Base-by-base conservation (phyloP, 1,284 basidiomycete genomes). In the Xanthoconium separans region DNA sequence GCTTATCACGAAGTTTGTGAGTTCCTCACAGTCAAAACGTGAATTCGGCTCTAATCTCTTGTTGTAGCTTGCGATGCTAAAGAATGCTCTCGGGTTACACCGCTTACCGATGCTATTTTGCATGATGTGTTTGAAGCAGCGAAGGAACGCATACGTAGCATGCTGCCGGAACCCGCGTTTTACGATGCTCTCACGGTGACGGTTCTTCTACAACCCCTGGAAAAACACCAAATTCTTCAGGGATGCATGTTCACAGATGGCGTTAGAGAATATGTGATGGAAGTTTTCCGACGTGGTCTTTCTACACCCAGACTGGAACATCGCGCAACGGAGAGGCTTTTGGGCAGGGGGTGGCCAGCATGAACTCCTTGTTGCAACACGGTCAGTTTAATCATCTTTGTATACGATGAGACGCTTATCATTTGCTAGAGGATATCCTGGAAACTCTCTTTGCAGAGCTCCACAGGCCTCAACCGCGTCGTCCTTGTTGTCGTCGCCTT, bases 1-100 rank as follows among this genome's bases (percentile, higher is more conserved):
- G 65, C 63, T 4, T 67, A 64, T 47, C 62, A 61, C 9, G 66
- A 69, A 43, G 61, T 54, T 24, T 55, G 65, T 66, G 29, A 51
- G 65, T 44, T 6, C 20, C 20, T 12, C 31, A 8, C 22, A 27
- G 18, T 5, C 0, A 20, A n/a, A 13, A 42, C 11, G 1, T 33
- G 2, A 24, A 1, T 22, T 7, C 22, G 2, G 22, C 6, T 16
- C 22, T 44, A 37, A 45, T 16, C 10, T 20, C 41, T 31, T 3
- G 9, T 36, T 24, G 4, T 22, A 64, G 63, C 50, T 27, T 63
- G 12, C 30, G 64, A 49, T 37, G 12, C 45, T 1, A 27, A 42
- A 1, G 20, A 6, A 0, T 13, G 44, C 41, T 18, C 42, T 0
- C 31, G 53, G 16, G 37, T 15, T 20, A 41, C 18, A 15, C 2